Base-by-base conservation (phyloP, 345 rosid genomes). In the Bruguiera sexangula region DNA sequence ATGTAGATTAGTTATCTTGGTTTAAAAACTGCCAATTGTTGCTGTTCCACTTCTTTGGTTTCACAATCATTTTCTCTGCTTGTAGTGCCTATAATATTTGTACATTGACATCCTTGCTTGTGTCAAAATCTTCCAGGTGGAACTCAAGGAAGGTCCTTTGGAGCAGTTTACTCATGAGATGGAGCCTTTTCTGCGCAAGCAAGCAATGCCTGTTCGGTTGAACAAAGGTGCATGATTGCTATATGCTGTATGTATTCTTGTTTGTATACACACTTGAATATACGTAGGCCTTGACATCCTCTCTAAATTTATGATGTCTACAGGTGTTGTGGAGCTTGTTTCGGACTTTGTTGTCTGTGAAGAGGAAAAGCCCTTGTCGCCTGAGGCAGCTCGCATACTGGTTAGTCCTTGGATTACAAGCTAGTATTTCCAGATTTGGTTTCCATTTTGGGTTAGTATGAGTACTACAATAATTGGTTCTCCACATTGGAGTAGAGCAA, bases 141-240 rank as follows among this genome's bases (percentile, higher is more conserved):
- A 87, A 76, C 87, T 92, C 27, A 71, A 74, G 66, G 96, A 89
- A 76, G 99, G 99, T 59, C 95, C 94, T 78, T 71, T 92, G 66
- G 88, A 87, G 52, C 98, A 92, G 73, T 92, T 96, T 79, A 84
- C 97, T 4, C 98, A 89, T 86, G 99, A 96, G 73, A 92, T 96
- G 99, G 99, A 96, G 84, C 99, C 99, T 7, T 81, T 87, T 65
- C 70, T 92, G 66, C 90, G 99, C 67, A 92, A 90, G 77, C 99
- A 90, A 80, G 96, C 94, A 34, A 71, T 96, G 93, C 99, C 98
- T 69, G 99, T 96, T 72, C 85, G 98, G 61, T 80, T 96, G 78
- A 96, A 90, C 85, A 88, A 81, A 85, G 97, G 99, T 95, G 32
- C 7, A 39, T 46, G 22, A 24, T 67, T 67, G 59, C 36, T 51